Evolutionary conservation across 345 rosid species (phyloP).

Genomic region (Excoecaria agallocha): DNA sequence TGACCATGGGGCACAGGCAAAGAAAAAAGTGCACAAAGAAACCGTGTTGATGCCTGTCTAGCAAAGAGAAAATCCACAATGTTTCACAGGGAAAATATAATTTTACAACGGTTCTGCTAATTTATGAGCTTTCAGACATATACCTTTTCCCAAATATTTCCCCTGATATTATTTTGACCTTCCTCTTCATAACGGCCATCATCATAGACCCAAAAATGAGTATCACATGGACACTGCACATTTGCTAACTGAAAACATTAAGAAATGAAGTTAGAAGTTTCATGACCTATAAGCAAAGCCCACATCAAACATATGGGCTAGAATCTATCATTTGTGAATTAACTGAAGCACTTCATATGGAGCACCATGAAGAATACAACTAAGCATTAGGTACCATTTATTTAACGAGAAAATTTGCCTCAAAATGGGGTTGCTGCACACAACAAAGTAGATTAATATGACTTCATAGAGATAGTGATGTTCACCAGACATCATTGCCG

Average conservation of each 20-base stretch:
- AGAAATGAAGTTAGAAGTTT: conserved; percentile 7
- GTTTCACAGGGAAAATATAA: conserved; percentile 18
- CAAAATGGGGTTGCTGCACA: background rate
- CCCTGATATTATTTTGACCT: conserved; percentile 79
- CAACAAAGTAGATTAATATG: background rate
- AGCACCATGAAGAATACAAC: background rate
- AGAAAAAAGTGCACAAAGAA: conserved; percentile 76
- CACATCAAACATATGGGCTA: conserved; percentile 5
- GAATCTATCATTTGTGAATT: background rate
- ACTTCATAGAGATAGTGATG: background rate
- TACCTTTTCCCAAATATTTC: conserved; percentile 88
- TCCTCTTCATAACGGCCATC: conserved; percentile 87
- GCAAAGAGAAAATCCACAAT: conserved; percentile 30
- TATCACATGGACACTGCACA: conserved; percentile 75
- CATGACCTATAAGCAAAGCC: background rate
- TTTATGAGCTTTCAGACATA: conserved; percentile 14
- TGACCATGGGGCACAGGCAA: conserved; percentile 84
- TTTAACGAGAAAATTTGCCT: background rate
- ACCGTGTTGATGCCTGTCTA: conserved; percentile 88
- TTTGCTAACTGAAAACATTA: conserved; percentile 55
- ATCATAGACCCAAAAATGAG: conserved; percentile 86
- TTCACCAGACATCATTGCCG: background rate
- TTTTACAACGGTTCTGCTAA: background rate
- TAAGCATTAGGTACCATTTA: background rate
- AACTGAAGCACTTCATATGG: no score